Evolutionary conservation across 306 rosid genomes (phyloP).

Genomic region (Begonia masoniana): DNA sequence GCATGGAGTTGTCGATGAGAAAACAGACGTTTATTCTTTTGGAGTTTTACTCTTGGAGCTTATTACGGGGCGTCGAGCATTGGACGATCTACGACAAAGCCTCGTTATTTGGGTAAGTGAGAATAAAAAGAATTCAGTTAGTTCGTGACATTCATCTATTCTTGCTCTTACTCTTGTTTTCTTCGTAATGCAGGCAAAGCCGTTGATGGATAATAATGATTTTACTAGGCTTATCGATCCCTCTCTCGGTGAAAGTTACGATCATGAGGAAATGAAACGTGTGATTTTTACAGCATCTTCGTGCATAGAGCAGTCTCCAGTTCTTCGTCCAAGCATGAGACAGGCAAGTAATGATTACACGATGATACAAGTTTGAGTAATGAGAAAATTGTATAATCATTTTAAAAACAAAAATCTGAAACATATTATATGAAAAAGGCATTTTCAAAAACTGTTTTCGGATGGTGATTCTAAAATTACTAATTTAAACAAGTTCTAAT

Average conservation of each 20-base stretch:
- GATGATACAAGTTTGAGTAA: too few species aligned
- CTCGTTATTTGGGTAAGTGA: slow-evolving; percentile 51
- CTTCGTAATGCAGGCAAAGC: slow-evolving; percentile 46
- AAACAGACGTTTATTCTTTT: slow-evolving; percentile 72
- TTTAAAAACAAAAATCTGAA: too few species aligned
- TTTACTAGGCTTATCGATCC: slow-evolving; percentile 54
- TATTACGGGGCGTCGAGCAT: slow-evolving; percentile 63
- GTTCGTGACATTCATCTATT: not conserved
- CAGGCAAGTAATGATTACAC: too few species aligned
- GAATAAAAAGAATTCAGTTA: slow-evolving; percentile 3
- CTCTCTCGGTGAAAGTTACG: slow-evolving; percentile 34
- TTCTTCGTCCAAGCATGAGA: slow-evolving; percentile 68
- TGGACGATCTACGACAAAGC: slow-evolving; percentile 46
- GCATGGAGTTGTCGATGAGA: slow-evolving; percentile 71
- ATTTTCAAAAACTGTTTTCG: not conserved
- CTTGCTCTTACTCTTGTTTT: slow-evolving; percentile 2
- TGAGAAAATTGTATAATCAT: not conserved
- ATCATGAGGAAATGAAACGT: slow-evolving; percentile 34
- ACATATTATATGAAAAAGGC: not conserved
- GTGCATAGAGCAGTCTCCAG: slow-evolving; percentile 59
- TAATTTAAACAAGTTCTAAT: not conserved
- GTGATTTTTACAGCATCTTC: slow-evolving; percentile 64
- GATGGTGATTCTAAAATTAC: not conserved
- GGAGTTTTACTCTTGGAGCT: slow-evolving; percentile 77
- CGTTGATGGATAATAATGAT: slow-evolving; percentile 35